A percentile compares a stretch with the other conserved stretches of the same genome.
phyloP scores from a whole-genome alignment of 2,329 filamentous ascomycete genomes.

The Xylariaceae sp. region DNA sequence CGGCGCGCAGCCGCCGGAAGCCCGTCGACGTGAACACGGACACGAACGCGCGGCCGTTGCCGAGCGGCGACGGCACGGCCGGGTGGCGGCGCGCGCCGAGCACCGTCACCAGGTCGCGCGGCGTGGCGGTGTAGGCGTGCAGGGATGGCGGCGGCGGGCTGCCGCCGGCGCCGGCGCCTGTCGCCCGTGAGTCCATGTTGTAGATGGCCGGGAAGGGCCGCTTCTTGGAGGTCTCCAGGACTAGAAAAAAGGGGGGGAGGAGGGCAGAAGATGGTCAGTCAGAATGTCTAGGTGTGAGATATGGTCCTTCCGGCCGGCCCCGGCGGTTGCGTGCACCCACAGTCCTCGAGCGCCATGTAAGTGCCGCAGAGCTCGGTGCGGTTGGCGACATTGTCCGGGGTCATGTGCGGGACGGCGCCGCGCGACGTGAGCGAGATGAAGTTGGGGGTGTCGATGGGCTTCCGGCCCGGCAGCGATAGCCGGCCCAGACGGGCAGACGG shows the following conservation, averaged over 20 bases:
- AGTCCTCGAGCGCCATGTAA: conserved; percentile 86
- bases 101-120: conserved; percentile 57
- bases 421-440: conserved; percentile 75
- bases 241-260: conserved; percentile 30
- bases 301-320: too few relatives aligned
- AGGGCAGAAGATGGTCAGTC: background rate
- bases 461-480: conserved; percentile 54
- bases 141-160: conserved; percentile 57
- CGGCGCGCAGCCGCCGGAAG: conserved; percentile 62
- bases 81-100: conserved; percentile 73
- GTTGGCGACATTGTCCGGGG: conserved; percentile 70
- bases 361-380: conserved; percentile 59
- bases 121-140: conserved; percentile 68
- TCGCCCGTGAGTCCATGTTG: too few relatives aligned
- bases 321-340: too few relatives aligned
- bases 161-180: conserved; percentile 21
- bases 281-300: background rate
- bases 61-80: conserved; percentile 61
- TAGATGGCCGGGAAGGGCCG: conserved; percentile 41
- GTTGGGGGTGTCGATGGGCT: conserved; percentile 71
- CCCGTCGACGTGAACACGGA: conserved; percentile 82
- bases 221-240: conserved; percentile 42
- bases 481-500: conserved; percentile 57
- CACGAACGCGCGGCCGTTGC: conserved; percentile 63
- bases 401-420: conserved; percentile 78